Percentiles rank a stretch among this genome's conserved stretches.
Conservation (phyloP, 2,329 filamentous ascomycete genomes). For the Fusarium annulatum region DNA sequence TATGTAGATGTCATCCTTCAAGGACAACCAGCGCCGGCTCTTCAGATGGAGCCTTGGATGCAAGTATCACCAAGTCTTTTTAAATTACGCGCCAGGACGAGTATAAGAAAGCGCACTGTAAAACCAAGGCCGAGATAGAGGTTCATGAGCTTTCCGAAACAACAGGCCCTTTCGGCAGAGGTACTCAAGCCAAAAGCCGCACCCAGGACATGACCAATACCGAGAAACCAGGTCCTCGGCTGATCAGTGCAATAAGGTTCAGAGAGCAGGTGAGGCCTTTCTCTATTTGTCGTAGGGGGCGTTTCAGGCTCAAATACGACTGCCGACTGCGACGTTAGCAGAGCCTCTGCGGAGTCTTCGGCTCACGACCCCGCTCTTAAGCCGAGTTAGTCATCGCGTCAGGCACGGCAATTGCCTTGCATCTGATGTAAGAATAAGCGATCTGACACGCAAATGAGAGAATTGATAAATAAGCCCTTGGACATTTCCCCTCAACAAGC, state of each 20-base stretch:
- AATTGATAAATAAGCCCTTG: neutral
- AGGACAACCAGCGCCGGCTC: no score
- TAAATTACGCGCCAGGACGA: neutral
- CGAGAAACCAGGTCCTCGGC: neutral
- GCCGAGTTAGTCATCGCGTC: neutral
- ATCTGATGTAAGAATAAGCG: neutral
- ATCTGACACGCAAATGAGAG: neutral
- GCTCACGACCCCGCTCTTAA: neutral
- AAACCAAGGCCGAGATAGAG: accelerated
- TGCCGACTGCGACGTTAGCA: neutral
- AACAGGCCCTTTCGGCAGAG: neutral
- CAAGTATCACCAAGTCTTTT: no score
- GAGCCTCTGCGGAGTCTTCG: neutral
- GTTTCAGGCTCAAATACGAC: neutral
- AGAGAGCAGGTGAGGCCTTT: accelerated
- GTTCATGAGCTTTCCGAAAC: neutral
- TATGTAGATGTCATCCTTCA: no score
- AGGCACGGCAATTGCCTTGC: neutral
- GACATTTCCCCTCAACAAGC: accelerated
- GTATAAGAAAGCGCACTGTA: accelerated
- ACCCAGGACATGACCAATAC: neutral
- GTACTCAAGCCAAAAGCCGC: neutral
- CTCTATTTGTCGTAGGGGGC: accelerated
- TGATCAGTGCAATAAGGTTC: neutral
- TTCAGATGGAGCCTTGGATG: no score